Evolutionary conservation across 441 rosid species (phyloP).

Genomic region (Arabidopsis hybrid): DNA sequence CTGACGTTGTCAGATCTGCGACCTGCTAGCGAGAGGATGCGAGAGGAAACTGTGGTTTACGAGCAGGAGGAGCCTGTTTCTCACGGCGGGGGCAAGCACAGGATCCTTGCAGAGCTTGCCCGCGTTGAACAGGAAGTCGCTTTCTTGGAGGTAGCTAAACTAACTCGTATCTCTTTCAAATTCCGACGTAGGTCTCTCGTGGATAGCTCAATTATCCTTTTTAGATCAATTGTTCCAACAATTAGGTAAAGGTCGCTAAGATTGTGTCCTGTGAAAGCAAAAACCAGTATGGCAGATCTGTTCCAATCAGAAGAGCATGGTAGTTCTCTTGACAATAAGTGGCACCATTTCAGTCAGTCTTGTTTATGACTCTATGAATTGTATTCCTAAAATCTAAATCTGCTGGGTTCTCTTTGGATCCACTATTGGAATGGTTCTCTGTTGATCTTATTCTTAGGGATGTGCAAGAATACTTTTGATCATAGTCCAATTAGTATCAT

Average conservation of each 20-base stretch:
- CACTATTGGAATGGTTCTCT: neutral
- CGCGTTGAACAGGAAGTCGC: conserved; percentile 65
- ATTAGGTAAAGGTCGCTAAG: neutral
- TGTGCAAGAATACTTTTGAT: neutral
- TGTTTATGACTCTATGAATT: neutral
- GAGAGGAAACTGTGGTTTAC: conserved; percentile 23
- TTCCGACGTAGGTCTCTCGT: too few species aligned
- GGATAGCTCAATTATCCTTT: too few species aligned
- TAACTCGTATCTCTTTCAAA: neutral
- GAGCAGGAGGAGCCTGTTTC: conserved; percentile 48
- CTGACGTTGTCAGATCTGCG: conserved; percentile 51
- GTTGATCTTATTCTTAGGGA: neutral
- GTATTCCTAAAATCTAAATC: neutral
- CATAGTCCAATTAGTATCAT: neutral
- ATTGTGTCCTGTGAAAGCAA: neutral
- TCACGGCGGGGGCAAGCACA: conserved; percentile 62
- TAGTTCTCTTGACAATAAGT: neutral
- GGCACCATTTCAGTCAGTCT: too few species aligned
- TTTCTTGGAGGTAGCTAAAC: conserved; percentile 56
- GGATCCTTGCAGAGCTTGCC: conserved; percentile 69
- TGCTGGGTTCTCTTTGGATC: neutral
- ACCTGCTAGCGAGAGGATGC: conserved; percentile 4
- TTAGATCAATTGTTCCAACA: neutral
- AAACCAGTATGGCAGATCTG: neutral
- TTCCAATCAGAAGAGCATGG: neutral